Evolutionary conservation across 805 yeast genomes (phyloP), one percentile per base, ranked within the genome.

Genomic region (Wickerhamomyces chaumierensis): DNA sequence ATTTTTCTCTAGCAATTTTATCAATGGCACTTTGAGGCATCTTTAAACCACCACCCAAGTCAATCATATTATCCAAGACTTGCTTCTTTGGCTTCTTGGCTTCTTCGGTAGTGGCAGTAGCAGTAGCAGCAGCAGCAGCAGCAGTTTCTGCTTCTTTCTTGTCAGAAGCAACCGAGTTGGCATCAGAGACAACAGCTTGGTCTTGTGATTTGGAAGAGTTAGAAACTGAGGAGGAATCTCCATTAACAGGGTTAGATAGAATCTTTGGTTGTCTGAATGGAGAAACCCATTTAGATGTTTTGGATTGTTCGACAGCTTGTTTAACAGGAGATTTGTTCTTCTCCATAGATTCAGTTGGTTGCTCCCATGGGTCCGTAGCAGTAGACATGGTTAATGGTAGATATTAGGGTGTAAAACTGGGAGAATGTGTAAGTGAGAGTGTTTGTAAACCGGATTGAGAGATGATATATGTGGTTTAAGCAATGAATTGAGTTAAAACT

Each of bases 11-110:
- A 3, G 58, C 58, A 39, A 53, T 53, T 8, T 46, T 51, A 17
- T 49, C 42, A 21, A 53, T 45, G 6, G 44, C 44, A 31, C 52
- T 47, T 44, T 51, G 51, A 9, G 51, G 46, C 45, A 53, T 38
- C 40, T 51, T 52, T 36, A 53, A 41, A 9, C 58, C 58, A 35
- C 53, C 56, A 33, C 58, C 58, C 2, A 53, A 39, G 31, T 53
- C 56, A 31, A 53, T 38, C n/a, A 50, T 37, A 2, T 39, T 42
- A 33, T 53, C 56, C 18, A 45, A 46, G 15, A 42, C 46, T 9
- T 29, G 36, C 21, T 47, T 44, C 40, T 48, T 46, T 35, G 31
- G 27, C 15, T 38, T 23, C 15, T 35, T 31, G 5, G n/a, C 21
- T 12, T 12, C 13, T 18, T 15, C 21, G 21, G 31, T 34, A 19